A percentile compares a stretch with the other conserved stretches of the same genome.
Conservation (phyloP, 106 monocot genomes). For the Dendrobium nobile region DNA sequence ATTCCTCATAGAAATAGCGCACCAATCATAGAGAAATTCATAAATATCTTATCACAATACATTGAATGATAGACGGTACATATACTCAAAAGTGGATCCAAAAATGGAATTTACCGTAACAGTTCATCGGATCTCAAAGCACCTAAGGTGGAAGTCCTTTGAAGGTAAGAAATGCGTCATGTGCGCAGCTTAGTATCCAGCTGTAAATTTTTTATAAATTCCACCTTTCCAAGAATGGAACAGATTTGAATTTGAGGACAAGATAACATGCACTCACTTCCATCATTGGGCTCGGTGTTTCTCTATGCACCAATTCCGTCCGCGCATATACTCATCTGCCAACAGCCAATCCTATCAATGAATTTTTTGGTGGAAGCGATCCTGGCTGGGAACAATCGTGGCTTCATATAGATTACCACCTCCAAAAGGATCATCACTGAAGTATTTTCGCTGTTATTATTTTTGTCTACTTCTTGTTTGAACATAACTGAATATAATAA, state of each 20-base stretch:
- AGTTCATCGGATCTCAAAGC: slow-evolving; percentile 71
- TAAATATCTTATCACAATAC: neutral
- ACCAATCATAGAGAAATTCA: neutral
- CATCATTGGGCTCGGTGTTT: slow-evolving; percentile 28
- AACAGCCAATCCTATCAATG: slow-evolving; percentile 72
- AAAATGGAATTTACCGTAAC: slow-evolving; percentile 43
- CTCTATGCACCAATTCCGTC: slow-evolving; percentile 35
- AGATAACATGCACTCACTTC: slow-evolving; percentile 53
- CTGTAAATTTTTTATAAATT: slow-evolving; percentile 54
- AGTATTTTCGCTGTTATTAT: slow-evolving; percentile 12
- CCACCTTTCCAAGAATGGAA: slow-evolving; percentile 79
- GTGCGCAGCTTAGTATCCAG: slow-evolving; percentile 49
- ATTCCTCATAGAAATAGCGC: neutral
- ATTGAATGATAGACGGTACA: neutral
- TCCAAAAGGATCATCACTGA: slow-evolving; percentile 12
- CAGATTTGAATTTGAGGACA: slow-evolving; percentile 70
- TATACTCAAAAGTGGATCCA: neutral
- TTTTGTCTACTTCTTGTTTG: slow-evolving; percentile 9
- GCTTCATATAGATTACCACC: slow-evolving; percentile 23
- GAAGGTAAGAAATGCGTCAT: slow-evolving; percentile 57
- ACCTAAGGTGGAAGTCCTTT: slow-evolving; percentile 69
- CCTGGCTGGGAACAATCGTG: slow-evolving; percentile 74
- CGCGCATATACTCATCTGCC: slow-evolving; percentile 51
- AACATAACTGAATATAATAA: slow-evolving; percentile 46
- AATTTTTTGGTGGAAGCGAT: slow-evolving; percentile 66